phyloP scores from a whole-genome alignment of 345 rosid genomes.

The Luvunga scandens region DNA sequence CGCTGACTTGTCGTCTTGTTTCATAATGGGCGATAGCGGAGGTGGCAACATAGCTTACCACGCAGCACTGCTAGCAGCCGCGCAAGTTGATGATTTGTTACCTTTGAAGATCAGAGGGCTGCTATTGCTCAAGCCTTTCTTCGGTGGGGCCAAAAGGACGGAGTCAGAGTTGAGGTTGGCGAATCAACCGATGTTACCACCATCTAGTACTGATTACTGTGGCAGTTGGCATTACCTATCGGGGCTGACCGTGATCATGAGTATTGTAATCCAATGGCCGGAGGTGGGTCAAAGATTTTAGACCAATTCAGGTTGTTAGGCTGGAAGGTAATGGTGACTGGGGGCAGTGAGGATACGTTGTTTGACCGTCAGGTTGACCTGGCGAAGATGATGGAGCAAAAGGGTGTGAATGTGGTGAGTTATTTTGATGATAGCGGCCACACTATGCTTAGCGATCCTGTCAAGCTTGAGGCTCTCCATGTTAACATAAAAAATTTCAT shows the following conservation, averaged over 20 bases:
- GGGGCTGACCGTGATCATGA: conserved; percentile 57
- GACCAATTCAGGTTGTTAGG: conserved; percentile 22
- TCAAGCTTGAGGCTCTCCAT: conserved; percentile 20
- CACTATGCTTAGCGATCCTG: conserved; percentile 29
- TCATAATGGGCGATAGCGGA: conserved; percentile 52
- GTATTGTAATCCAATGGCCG: conserved; percentile 50
- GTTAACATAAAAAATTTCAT: conserved; percentile 27
- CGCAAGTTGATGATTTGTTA: conserved; percentile 11
- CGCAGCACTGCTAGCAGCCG: conserved; percentile 37
- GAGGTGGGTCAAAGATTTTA: conserved; percentile 24
- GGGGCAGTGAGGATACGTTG: conserved; percentile 47
- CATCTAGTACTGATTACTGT: conserved; percentile 35
- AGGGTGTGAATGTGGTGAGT: conserved; percentile 34
- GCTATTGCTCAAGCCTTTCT: conserved; percentile 57
- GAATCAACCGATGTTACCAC: conserved; percentile 32
- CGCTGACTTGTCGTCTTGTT: conserved; percentile 38
- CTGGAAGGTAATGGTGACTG: conserved; percentile 45
- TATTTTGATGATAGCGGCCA: conserved; percentile 31
- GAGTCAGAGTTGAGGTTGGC: conserved; percentile 41
- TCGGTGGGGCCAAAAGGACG: conserved; percentile 48
- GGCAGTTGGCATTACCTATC: conserved; percentile 51
- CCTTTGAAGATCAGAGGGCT: conserved; percentile 62
- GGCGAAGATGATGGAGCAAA: conserved; percentile 35
- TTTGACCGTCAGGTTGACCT: conserved; percentile 47
- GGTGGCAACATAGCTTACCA: conserved; percentile 62